Base-by-base conservation (phyloP, 148 eudicot genomes). In the Diospyros kaki region DNA sequence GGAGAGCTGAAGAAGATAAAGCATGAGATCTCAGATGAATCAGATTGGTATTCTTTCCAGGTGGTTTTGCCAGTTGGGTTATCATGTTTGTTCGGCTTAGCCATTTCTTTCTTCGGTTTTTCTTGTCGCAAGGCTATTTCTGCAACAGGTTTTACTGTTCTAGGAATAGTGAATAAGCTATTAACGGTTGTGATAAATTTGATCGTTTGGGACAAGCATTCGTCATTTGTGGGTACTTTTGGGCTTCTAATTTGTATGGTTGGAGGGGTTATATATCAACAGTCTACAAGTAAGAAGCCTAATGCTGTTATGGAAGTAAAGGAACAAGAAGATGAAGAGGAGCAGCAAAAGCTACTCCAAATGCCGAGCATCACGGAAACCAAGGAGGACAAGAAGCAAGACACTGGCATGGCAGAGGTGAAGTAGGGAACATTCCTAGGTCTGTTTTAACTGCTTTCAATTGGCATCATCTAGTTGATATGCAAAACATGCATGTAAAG, bases 101-200 rank as follows among this genome's bases (percentile, higher is more conserved):
- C 97, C 1, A 94, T 94, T 67, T 94, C 97, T 15, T 94, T 91
- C 81, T 94, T 90, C 48, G 98, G 97, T 12, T 94, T 94, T 71
- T 94, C 98, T 61, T 94, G 97, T 58, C 89, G 98, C 10, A 94
- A 82, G 79, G 90, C 98, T 8, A 94, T 94, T 51, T 94, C 97
- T 60, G 98, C 98, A 4, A 90, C 98, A 2, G 95, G 98, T 46
- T 94, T 94, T 71, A 94, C 97, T 44, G 97, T 94, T 78, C 93
- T 94, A 58, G 98, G 97, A 39, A 91, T 94, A 63, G 94, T 91
- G 74, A 94, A 94, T 84, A 94, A 94, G 78, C 82, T 94, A 39
- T 69, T 90, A 74, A 91, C 93, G 46, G 98, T 94, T 15, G 91
- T 91, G 52, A 94, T 91, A 70, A 94, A 94, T 81, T 78, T 94